Base-by-base conservation (phyloP, 2,329 filamentous ascomycete species). In the Blastomyces emzantsi region DNA sequence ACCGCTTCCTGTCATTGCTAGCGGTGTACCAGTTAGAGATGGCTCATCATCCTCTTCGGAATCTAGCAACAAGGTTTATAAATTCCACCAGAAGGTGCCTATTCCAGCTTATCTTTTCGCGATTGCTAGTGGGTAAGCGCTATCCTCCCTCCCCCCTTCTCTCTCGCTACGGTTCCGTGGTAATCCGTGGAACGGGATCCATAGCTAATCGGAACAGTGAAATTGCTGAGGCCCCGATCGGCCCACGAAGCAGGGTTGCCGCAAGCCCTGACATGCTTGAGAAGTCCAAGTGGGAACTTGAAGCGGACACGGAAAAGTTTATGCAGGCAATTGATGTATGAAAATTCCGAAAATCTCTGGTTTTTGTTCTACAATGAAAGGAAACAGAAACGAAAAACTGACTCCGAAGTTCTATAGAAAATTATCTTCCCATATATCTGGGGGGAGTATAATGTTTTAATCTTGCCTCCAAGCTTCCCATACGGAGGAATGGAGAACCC, bases 41-140 rank as follows among this genome's bases (percentile, higher is more conserved):
- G 70, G 79, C 55, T 76, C 80, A 1, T 78, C 80, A 30, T 79
- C 81, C 55, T 77, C 85, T 60, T 87, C 85, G 15, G 76, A 79
- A 62, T 68, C 78, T 1, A 80, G 77, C 3, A 84, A 81, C 5
- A 75, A 85, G 69, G 79, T 92, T 41, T 97, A 96, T 76, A 86
- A 85, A 52, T 97, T 96, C 76, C 85, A 90, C 77, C 94, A 97
- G 75, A 86, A 88, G 66, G 90, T 97, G 19, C 93, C 94, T 0
- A 97, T 97, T 69, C 92, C 94, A 5, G 89, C 90, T 45, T 97
- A 99, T 72, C 84, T 99, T 47, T 97, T 97, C 73, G 94, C 93
- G n/a, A 77, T 99, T 57, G 92, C 94, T 0, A 85, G 82, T 68
- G 85, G 78, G 72, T 78, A 70, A 66, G 75, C 67, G 39, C n/a